Percentiles rank a stretch among this genome's conserved stretches.
phyloP scores from a whole-genome alignment of 2,329 filamentous ascomycete genomes.

The Penicillium oxalicum region DNA sequence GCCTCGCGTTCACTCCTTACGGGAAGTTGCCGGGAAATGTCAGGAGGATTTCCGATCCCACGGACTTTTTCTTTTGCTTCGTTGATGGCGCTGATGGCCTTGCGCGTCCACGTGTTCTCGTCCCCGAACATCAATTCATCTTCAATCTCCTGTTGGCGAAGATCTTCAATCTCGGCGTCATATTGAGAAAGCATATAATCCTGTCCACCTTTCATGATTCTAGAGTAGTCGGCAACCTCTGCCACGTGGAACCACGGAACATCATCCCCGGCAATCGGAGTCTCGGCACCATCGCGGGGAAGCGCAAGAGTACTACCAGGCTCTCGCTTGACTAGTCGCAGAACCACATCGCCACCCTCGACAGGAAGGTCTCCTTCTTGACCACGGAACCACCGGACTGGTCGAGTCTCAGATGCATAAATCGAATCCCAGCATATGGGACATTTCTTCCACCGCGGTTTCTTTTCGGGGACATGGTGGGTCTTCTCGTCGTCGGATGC shows the following conservation, averaged over 20 bases:
- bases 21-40: constrained; percentile 45
- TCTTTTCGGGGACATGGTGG: constrained; percentile 57
- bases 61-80: constrained; percentile 69
- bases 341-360: constrained; percentile 81
- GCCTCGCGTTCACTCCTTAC: constrained; percentile 46
- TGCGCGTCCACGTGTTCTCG: constrained; percentile 86
- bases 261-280: constrained; percentile 62
- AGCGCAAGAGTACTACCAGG: constrained; percentile 79
- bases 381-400: constrained; percentile 84
- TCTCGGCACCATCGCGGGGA: constrained; percentile 72
- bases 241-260: constrained; percentile 94
- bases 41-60: constrained; percentile 61
- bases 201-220: constrained; percentile 89
- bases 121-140: constrained; percentile 90
- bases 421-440: constrained; percentile 91
- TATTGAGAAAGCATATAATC: constrained; percentile 81
- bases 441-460: constrained; percentile 83
- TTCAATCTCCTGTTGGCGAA: constrained; percentile 72
- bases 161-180: constrained; percentile 67
- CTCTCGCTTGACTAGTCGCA: constrained; percentile 76
- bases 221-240: constrained; percentile 88
- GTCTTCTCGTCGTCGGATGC: constrained; percentile 68
- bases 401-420: constrained; percentile 83
- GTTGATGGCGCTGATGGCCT: constrained; percentile 68
- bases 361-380: constrained; percentile 76